These are phyloP conservation scores for Homolaphlyctis polyrhiza DNA, from an alignment of 371 early-diverging fungal genomes.

Conservation along the genomic window DNA sequence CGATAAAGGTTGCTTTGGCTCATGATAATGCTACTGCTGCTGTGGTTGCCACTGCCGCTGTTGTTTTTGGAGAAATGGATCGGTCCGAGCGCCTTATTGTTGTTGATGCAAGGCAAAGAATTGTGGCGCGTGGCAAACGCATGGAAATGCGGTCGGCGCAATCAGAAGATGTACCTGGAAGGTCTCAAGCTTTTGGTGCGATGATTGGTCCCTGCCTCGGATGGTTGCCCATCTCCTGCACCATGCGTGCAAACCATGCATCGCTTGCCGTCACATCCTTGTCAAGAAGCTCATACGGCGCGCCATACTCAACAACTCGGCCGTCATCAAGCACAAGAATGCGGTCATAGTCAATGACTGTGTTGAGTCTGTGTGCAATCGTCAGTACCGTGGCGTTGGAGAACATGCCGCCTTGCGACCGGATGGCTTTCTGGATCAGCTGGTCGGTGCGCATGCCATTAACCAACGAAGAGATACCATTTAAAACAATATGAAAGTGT, in stretches of 20 bases:
- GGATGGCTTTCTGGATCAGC: constrained; percentile 35
- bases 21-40: too few relatives aligned
- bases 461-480: too few relatives aligned
- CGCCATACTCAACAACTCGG: constrained; percentile 58
- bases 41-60: too few relatives aligned
- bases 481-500: too few relatives aligned
- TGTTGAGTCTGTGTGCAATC: constrained; percentile 68
- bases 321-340: constrained; percentile 83
- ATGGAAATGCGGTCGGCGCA: too few relatives aligned
- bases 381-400: constrained; percentile 54
- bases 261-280: neutral
- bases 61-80: too few relatives aligned
- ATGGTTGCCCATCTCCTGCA: constrained; percentile 34
- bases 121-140: too few relatives aligned
- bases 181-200: too few relatives aligned
- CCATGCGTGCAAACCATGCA: constrained; percentile 37
- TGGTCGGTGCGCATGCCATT: constrained; percentile 47
- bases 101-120: too few relatives aligned
- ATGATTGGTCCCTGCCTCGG: constrained; percentile 16
- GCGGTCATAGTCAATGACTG: constrained; percentile 86
- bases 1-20: too few relatives aligned
- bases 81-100: too few relatives aligned
- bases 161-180: too few relatives aligned
- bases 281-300: constrained; percentile 3
- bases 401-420: constrained; percentile 39